phyloP scores from a whole-genome alignment of 2,329 filamentous ascomycete species.

The Remersonia thermophila region DNA sequence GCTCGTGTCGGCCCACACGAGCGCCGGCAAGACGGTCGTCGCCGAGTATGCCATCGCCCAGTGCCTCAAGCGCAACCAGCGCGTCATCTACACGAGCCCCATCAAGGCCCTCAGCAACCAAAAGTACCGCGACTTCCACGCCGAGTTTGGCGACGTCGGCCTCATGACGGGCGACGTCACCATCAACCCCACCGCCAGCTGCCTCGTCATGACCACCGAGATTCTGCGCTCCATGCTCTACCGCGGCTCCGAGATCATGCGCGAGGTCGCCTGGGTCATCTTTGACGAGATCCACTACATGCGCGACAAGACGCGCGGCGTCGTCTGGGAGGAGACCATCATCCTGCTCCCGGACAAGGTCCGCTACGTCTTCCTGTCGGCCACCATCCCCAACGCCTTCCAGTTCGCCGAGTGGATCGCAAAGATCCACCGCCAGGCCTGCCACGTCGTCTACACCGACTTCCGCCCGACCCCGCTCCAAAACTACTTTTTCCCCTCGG shows the following conservation, averaged over 20 bases:
- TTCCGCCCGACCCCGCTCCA: conserved; percentile 93
- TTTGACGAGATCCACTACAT: conserved; percentile 99
- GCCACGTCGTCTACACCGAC: conserved; percentile 97
- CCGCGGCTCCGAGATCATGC: conserved; percentile 96
- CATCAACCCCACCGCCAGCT: conserved; percentile 96
- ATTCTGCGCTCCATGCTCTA: conserved; percentile 99
- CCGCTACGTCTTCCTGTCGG: conserved; percentile 93
- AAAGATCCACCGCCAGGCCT: conserved; percentile 94
- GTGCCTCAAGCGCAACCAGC: conserved; percentile 90
- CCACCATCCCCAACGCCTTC: conserved; percentile 97
- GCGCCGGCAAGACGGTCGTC: conserved; percentile 94
- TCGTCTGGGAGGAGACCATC: conserved; percentile 99
- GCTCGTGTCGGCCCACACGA: conserved; percentile 90
- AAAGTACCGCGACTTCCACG: conserved; percentile 93
- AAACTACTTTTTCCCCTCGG: conserved; percentile 93
- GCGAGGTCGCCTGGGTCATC: conserved; percentile 94
- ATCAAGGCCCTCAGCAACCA: conserved; percentile 99
- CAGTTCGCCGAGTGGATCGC: conserved; percentile 99
- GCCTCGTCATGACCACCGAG: conserved; percentile 97
- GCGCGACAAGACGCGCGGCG: conserved; percentile 84
- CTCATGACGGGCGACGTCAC: conserved; percentile 99
- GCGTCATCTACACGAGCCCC: conserved; percentile 97
- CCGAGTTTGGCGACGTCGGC: conserved; percentile 91
- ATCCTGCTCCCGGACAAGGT: conserved; percentile 97
- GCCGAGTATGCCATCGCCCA: conserved; percentile 98